Evolutionary conservation across 2,329 filamentous ascomycete genomes (phyloP), one percentile per base, ranked within the genome.

Genomic region (Penicillium italicum): DNA sequence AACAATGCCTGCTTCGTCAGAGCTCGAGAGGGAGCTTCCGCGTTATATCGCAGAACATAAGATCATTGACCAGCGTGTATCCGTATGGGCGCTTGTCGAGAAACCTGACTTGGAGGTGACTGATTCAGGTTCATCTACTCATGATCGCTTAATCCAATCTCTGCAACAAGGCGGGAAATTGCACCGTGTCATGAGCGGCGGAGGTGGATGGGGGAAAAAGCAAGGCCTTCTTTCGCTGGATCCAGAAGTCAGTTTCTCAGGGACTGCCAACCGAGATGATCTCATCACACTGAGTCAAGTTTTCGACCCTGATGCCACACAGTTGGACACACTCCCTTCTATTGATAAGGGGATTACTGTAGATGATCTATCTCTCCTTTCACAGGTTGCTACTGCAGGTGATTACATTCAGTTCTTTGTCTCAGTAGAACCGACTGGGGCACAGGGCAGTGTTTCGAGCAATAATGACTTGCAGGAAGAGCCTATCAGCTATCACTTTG

Each of bases 171-270:
- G 74, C 14, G 71, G 71, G 37, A 73, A 70, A 56, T 64, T 77
- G 38, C 73, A 76, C 56, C 73, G 71, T 44, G 73, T 77, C 26
- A 69, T 76, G 65, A 76, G 74, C 33, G 74, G 74, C 16, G 74
- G 74, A 34, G 74, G 74, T 38, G 74, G 74, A 56, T 77, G 74
- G 74, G 74, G 74, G n/a, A 76, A 77, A 61, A 77, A 76, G 58
- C 72, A 75, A 50, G 74, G 74, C 3, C 67, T 77, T 10, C 66
- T 77, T 20, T 76, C 74, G 1, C 56, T 77, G 5, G 74, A 77
- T 55, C 74, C 74, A 10, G 74, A 76, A 54, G 65, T 67, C 37
- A 66, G 63, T 42, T 74, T 74, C 42, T 36, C 57, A 2, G 63
- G 60, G 33, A 55, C 61, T 48, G 22, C 46, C 30, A 55, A 55